These are phyloP conservation scores for Pelargonium myrrhifolium DNA, from an alignment of 441 rosid genomes.

Conservation along the genomic window DNA sequence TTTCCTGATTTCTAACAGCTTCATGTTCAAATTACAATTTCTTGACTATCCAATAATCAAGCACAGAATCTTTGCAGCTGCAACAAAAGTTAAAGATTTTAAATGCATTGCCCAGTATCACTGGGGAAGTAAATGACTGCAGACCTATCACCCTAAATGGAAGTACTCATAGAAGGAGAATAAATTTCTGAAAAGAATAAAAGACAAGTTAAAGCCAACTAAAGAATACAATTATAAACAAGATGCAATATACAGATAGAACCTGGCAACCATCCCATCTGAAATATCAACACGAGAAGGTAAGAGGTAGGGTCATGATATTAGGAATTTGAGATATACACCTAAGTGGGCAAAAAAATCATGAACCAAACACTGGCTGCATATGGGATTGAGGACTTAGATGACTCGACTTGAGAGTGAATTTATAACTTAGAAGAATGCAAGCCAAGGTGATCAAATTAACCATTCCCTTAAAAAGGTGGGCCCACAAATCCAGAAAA, in stretches of 20 bases:
- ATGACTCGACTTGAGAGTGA: too few species aligned
- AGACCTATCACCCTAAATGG: neutral
- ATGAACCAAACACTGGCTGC: too few species aligned
- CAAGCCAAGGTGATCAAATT: neutral
- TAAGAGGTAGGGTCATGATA: too few species aligned
- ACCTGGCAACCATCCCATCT: too few species aligned
- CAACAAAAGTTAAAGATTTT: neutral
- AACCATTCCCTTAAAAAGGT: neutral
- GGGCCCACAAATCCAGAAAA: neutral
- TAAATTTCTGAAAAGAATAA: too few species aligned
- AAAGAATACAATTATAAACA: too few species aligned
- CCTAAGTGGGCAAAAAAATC: too few species aligned
- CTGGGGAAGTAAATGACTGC: neutral
- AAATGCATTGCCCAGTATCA: neutral
- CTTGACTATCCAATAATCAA: neutral
- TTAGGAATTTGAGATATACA: too few species aligned
- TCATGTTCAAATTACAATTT: constrained; percentile 3
- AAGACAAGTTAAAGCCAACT: too few species aligned
- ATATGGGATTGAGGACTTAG: too few species aligned
- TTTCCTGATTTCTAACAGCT: constrained; percentile 9
- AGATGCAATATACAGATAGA: too few species aligned
- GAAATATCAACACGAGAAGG: too few species aligned
- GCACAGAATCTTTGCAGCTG: constrained; percentile 2
- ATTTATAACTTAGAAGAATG: neutral
- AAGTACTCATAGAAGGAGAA: neutral